These are phyloP conservation scores for Chimonanthus praecox DNA, from an alignment of 164 flowering plant genomes.

Conservation along the genomic window DNA sequence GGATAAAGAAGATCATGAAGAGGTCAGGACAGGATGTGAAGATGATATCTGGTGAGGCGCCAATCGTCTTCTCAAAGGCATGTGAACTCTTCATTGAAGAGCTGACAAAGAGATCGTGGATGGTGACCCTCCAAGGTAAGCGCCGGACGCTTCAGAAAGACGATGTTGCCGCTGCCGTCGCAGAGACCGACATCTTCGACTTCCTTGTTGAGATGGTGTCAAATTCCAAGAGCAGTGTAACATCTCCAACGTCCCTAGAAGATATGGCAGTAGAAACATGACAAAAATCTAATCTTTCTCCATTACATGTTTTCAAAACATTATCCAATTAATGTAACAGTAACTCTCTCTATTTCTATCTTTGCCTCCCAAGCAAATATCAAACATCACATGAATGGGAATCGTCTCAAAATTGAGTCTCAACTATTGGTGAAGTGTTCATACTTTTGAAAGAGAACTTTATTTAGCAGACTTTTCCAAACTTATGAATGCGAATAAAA, in stretches of 20 bases:
- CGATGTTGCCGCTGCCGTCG: slow-evolving; percentile 54
- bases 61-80: slow-evolving; percentile 66
- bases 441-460: too few relatives aligned
- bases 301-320: background rate
- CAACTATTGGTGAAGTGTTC: too few relatives aligned
- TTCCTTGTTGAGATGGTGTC: slow-evolving; percentile 56
- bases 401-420: too few relatives aligned
- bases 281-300: background rate
- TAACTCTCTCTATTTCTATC: background rate
- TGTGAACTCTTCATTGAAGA: slow-evolving; percentile 69
- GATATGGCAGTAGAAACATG: background rate
- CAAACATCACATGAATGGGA: background rate
- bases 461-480: too few relatives aligned
- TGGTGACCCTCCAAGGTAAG: slow-evolving; percentile 48
- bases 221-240: slow-evolving; percentile 3
- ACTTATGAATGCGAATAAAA: too few relatives aligned
- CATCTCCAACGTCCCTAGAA: background rate
- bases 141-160: slow-evolving; percentile 57
- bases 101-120: slow-evolving; percentile 55
- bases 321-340: too few relatives aligned
- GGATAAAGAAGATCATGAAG: slow-evolving; percentile 87
- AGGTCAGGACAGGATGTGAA: slow-evolving; percentile 57
- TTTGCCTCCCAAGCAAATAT: background rate
- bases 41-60: slow-evolving; percentile 78
- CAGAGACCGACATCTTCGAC: slow-evolving; percentile 55